Percentiles rank a stretch among this genome's conserved stretches.
Evolutionary conservation across 768 basidiomycete genomes (phyloP).

Genomic region (Lentinula raphanica): DNA sequence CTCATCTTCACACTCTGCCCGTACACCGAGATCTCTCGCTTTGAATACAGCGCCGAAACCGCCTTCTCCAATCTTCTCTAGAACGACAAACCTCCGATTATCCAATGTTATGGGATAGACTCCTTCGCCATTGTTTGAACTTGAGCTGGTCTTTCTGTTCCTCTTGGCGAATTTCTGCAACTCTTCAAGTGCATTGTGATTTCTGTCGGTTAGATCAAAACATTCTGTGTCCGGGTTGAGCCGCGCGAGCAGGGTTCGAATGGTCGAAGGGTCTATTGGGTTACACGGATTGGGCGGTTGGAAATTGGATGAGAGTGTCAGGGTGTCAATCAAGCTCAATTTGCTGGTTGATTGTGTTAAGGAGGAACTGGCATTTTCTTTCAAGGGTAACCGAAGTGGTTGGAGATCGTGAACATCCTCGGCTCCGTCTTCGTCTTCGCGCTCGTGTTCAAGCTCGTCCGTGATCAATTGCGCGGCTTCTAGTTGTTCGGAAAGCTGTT

Average conservation of each 20-base stretch:
- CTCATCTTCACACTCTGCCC: slow-evolving; percentile 35
- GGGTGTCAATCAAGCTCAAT: slow-evolving; percentile 59
- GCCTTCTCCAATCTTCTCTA: slow-evolving; percentile 92
- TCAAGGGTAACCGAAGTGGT: slow-evolving; percentile 24
- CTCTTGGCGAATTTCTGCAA: slow-evolving; percentile 71
- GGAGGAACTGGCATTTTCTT: slow-evolving; percentile 20
- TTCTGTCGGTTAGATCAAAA: slow-evolving; percentile 50
- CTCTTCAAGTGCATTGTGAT: slow-evolving; percentile 55
- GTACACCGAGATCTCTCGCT: slow-evolving; percentile 53
- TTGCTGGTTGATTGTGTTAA: slow-evolving; percentile 61
- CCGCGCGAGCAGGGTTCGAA: slow-evolving; percentile 59
- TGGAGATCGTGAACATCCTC: slow-evolving; percentile 17
- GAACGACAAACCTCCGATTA: slow-evolving; percentile 61
- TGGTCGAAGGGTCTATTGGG: slow-evolving; percentile 66
- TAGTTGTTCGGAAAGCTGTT: slow-evolving; percentile 17
- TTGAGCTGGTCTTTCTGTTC: slow-evolving; percentile 36
- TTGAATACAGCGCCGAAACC: slow-evolving; percentile 96
- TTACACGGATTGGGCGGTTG: slow-evolving; percentile 84
- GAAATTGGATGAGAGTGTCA: slow-evolving; percentile 59
- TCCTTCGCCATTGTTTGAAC: slow-evolving; percentile 27
- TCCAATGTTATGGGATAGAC: slow-evolving; percentile 55
- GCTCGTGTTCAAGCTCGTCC: slow-evolving; percentile 28
- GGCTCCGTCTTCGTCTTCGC: slow-evolving; percentile 21
- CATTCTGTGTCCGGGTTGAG: slow-evolving; percentile 57
- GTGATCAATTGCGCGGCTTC: slow-evolving; percentile 27